phyloP scores from a whole-genome alignment of 805 yeast species.

The Candida vaughaniae region DNA sequence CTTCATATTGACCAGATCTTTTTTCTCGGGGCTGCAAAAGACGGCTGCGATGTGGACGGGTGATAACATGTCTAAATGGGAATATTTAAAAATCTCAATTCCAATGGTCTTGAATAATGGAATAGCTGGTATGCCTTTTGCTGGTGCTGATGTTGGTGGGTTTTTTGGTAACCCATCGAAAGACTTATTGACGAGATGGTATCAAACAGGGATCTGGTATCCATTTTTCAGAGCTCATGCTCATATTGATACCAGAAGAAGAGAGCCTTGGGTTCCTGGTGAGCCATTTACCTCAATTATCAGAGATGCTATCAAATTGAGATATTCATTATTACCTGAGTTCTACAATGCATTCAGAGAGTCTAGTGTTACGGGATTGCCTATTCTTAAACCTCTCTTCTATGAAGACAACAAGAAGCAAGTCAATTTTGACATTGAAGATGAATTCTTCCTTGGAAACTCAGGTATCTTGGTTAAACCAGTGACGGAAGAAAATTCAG shows the following conservation, averaged over 20 bases:
- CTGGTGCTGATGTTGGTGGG: conserved; percentile 97
- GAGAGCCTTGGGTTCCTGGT: conserved; percentile 88
- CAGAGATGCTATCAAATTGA: conserved; percentile 65
- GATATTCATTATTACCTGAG: conserved; percentile 77
- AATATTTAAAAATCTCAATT: conserved; percentile 70
- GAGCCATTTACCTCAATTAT: conserved; percentile 69
- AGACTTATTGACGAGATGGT: conserved; percentile 88
- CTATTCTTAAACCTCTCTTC: conserved; percentile 69
- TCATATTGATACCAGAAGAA: conserved; percentile 86
- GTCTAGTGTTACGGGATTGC: conserved; percentile 59
- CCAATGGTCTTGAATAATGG: conserved; percentile 88
- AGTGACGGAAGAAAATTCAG: conserved; percentile 55
- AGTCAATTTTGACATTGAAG: conserved; percentile 62
- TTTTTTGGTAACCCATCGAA: conserved; percentile 86
- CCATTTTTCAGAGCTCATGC: conserved; percentile 98
- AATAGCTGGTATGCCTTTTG: conserved; percentile 83
- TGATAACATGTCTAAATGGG: conserved; percentile 94
- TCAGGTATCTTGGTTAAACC: conserved; percentile 79
- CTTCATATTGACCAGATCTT: conserved; percentile 82
- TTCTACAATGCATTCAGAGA: conserved; percentile 77
- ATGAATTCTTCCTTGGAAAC: conserved; percentile 76
- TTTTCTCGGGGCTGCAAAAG: conserved; percentile 87
- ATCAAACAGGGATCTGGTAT: conserved; percentile 92
- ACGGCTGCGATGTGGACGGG: conserved; percentile 98
- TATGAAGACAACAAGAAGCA: conserved; percentile 52